phyloP scores from a whole-genome alignment of 306 rosid species.

The Clitoria ternatea region DNA sequence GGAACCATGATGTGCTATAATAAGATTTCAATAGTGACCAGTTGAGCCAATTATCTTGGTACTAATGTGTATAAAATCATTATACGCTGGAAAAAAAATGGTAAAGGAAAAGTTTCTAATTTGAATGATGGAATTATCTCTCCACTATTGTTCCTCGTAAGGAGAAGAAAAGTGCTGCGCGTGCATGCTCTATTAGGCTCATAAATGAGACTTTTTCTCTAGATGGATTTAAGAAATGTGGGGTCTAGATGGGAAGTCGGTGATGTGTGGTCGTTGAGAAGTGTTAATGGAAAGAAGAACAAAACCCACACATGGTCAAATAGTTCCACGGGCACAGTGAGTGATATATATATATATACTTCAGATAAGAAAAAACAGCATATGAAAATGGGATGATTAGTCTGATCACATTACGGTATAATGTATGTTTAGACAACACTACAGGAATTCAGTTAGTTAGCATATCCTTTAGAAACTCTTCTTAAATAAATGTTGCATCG shows the following conservation, averaged over 20 bases:
- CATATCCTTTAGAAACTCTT: too few relatives aligned
- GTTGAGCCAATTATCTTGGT: not conserved
- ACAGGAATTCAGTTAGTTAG: too few relatives aligned
- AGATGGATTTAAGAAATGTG: not conserved
- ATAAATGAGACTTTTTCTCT: constrained; percentile 1
- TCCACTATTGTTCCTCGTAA: not conserved
- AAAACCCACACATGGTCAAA: not conserved
- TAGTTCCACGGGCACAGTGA: too few relatives aligned
- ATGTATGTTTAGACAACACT: too few relatives aligned
- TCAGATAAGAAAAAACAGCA: too few relatives aligned
- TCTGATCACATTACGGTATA: too few relatives aligned
- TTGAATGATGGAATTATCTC: not conserved
- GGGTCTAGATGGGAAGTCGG: not conserved
- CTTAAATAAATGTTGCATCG: too few relatives aligned
- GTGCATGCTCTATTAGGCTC: constrained; percentile 22
- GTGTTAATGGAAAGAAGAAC: not conserved
- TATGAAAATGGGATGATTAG: too few relatives aligned
- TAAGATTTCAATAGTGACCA: not conserved
- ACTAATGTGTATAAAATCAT: not conserved
- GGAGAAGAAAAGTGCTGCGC: constrained; percentile 1
- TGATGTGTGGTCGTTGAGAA: constrained; percentile 2
- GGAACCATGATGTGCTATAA: not conserved
- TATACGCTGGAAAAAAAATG: not conserved
- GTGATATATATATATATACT: too few relatives aligned
- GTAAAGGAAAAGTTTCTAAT: not conserved